Evolutionary conservation across 2,329 filamentous ascomycete species (phyloP), one percentile per base, ranked within the genome.

Genomic region (Seiridium cupressi): DNA sequence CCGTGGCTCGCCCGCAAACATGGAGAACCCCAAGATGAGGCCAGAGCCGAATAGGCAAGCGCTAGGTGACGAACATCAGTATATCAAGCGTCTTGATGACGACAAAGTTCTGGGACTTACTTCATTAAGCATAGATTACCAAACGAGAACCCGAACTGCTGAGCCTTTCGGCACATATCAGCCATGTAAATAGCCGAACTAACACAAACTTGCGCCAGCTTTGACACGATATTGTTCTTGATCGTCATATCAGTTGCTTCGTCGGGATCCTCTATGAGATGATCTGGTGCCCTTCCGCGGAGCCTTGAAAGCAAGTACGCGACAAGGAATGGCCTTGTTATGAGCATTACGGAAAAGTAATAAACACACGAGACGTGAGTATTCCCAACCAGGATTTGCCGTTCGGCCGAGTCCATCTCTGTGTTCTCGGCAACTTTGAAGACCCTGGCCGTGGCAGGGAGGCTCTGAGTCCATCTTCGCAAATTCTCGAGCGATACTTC

Each of bases 121-220:
- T 54, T 26, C 10, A 54, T 31, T 18, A 54, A 35, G 3, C 51
- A 54, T 2, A 54, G 32, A 4, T 54, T 54, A 6, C 51, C 51
- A 11, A 35, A 54, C 3, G 2, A 10, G 32, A 54, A 31, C 4
- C 51, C 35, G 5, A 42, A 9, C 34, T 54, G 10, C 11, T 54
- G 51, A 4, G 35, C 26, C 8, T 34, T 26, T 7, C 35, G 51
- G 10, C 31, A 34, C 51, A 54, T 54, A 32, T 54, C 51, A 2
- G 51, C 32, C 11, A 54, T 4, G 35, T 40, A 54, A 9, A 26
- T 18, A 11, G 35, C 51, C 11, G 51, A 54, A 18, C 51, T 34
- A 42, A 54, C 51, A 54, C 51, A 54, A 11, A 54, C 51, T 42
- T 54, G 51, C 11, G 51, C 51, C 34, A 54, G 35, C 35, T 54